Base-by-base conservation (phyloP, 2,329 filamentous ascomycete genomes). In the Bipolaris gigantea region DNA sequence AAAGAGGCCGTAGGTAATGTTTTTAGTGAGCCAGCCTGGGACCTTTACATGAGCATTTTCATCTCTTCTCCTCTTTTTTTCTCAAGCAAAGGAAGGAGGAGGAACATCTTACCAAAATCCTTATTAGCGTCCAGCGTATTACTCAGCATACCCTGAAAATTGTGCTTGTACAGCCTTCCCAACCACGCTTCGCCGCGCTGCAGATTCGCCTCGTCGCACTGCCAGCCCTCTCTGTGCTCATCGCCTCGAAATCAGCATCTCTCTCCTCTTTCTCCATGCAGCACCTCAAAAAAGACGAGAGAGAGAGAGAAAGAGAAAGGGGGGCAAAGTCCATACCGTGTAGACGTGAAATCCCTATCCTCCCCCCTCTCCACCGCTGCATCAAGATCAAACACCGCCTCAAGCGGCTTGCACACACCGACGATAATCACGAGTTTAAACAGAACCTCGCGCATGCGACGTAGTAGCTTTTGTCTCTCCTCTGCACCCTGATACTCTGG, bases 391-490 rank as follows among this genome's bases (percentile, higher is more conserved):
- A 85, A 75, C 39, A 86, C 80, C 1, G 83, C 80, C 61, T 86
- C 84, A 4, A 88, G 70, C 7, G 84, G 83, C 63, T 85, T 87
- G 69, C 83, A 85, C 0, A 87, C 83, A 0, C 85, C 85, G 15
- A 85, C 77, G 2, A 87, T 74, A 11, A 63, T 57, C 2, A 84
- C 76, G n/a, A 78, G 72, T 70, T 88, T 87, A 53, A 88, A 69
- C 11, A 88, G 73, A 0, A 79, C 79, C 69, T 88, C 85, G 39
- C 85, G 79, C 2, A 85, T 62, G 2, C 81, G 73, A 2, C 79
- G 77, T 50, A 84, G 73, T 7, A 85, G 73, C 0, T 66, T 67
- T 61, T 83, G 72, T 10, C 83, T 77, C 13, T 78, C 68, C 1
- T 71, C 73, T 0, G 79, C 57, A 0, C 76, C 79, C 1, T 72